These are phyloP conservation scores for Clitoria ternatea DNA, from an alignment of 306 rosid species.

Conservation along the genomic window DNA sequence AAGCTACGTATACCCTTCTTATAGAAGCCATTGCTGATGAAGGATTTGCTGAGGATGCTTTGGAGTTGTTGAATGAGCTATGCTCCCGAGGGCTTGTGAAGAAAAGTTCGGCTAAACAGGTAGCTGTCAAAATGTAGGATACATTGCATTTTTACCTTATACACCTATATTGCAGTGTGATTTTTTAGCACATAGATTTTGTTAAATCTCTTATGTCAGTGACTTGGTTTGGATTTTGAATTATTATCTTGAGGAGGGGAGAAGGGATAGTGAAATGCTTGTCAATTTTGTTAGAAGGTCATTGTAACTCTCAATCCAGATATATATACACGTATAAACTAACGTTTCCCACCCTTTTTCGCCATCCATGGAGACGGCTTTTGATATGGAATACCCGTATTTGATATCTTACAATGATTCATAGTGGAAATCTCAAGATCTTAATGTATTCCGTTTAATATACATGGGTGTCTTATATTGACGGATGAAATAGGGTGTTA, in stretches of 20 bases:
- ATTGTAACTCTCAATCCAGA: neutral
- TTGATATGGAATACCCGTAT: no score
- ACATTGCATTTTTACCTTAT: neutral
- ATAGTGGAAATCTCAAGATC: no score
- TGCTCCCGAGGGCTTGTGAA: slow-evolving; percentile 69
- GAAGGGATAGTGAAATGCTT: slow-evolving; percentile 11
- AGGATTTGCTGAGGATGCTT: slow-evolving; percentile 83
- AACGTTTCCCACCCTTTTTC: neutral
- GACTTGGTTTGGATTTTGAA: slow-evolving; percentile 10
- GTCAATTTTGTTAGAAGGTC: slow-evolving; percentile 13
- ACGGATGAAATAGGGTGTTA: no score
- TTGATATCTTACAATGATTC: neutral
- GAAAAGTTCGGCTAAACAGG: slow-evolving; percentile 74
- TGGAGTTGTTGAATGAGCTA: slow-evolving; percentile 66
- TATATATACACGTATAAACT: neutral
- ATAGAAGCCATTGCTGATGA: slow-evolving; percentile 87
- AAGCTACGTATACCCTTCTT: slow-evolving; percentile 84
- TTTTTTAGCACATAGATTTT: slow-evolving; percentile 17
- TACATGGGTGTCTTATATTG: no score
- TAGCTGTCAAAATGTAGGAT: slow-evolving; percentile 51
- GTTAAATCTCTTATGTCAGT: neutral
- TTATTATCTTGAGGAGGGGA: slow-evolving; percentile 8
- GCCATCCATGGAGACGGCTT: neutral
- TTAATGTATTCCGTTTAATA: no score
- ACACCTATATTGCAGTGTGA: neutral